These are phyloP conservation scores for Leptographium radiaticola DNA, from an alignment of 2,329 filamentous ascomycete genomes.

Conservation along the genomic window DNA sequence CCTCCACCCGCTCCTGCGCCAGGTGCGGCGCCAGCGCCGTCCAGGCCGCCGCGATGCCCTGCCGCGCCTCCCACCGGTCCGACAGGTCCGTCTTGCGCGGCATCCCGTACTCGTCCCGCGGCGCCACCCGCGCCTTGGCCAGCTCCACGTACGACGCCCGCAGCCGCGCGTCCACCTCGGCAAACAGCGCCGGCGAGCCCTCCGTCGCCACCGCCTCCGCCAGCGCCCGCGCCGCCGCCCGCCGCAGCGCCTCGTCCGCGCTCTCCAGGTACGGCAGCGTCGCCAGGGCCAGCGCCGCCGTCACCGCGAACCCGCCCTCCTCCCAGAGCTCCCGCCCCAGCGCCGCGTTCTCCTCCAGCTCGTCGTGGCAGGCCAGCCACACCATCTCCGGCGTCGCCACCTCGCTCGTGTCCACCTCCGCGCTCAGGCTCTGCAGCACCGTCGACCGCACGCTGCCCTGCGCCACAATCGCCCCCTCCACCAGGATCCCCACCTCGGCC, in stretches of 20 bases:
- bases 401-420: conserved; percentile 85
- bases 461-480: conserved; percentile 65
- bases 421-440: conserved; percentile 77
- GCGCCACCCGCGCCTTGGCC: conserved; percentile 68
- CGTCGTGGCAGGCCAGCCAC: conserved; percentile 87
- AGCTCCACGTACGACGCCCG: conserved; percentile 62
- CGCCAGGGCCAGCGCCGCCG: conserved; percentile 48
- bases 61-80: conserved; percentile 84
- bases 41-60: conserved; percentile 80
- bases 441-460: conserved; percentile 71
- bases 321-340: conserved; percentile 87
- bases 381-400: conserved; percentile 77
- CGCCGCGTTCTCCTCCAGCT: conserved; percentile 74
- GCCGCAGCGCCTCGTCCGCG: conserved; percentile 67
- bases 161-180: conserved; percentile 46
- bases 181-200: conserved; percentile 35
- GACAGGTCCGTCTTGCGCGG: conserved; percentile 74
- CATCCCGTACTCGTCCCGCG: conserved; percentile 91
- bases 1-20: conserved; percentile 53
- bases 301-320: conserved; percentile 68
- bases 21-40: conserved; percentile 66
- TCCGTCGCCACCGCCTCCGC: conserved; percentile 58
- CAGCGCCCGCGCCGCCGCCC: conserved; percentile 70
- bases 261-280: conserved; percentile 71
- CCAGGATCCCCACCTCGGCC: conserved; percentile 62